Base-by-base conservation (phyloP, 2,329 filamentous ascomycete species). In the Chrysosphaeria jannelii region DNA sequence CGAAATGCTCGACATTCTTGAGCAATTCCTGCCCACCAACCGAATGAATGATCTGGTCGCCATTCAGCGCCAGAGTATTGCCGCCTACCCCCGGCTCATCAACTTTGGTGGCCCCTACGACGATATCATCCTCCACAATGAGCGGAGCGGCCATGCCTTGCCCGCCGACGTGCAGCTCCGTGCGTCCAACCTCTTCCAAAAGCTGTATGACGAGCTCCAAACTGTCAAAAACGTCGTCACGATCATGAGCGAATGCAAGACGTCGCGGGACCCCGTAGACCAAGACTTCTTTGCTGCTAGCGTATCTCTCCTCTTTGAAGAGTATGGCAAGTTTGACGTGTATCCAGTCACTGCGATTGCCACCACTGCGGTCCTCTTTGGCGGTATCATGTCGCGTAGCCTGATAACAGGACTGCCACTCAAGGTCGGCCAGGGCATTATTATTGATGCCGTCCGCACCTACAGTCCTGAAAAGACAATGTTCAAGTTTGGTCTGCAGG, bases 261-360 rank as follows among this genome's bases (percentile, higher is more conserved):
- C 65, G 26, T 93, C 88, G 1, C 62, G 64, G 22, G 71, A 85
- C 29, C 57, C 75, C 2, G 50, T 68, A 10, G 76, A 91, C 29
- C 85, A 93, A 40, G 85, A 97, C 39, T 59, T 91, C 5, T 97
- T 97, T 40, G 74, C 81, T 9, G 91, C 81, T 47, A 97, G 97
- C 78, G 89, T 97, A 17, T 79, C 91, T 37, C 85, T 85, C 1
- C 51, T 97, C 4, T 91, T 97, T 35, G 85, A 97, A 35, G 85
- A 97, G 47, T 97, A 91, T 41, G 69, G 69, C 26, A 88, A 90
- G 38, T 97, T 91, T 40, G 63, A 71, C 19, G 79, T 88, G 37
- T 97, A 97, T 41, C 88, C 88, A 0, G 53, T 91, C n/a, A 81
- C 91, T 38, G 85, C 85, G 5, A 50, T 97, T 23, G 81, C 81